A percentile compares a stretch with the other conserved stretches of the same genome.
These are phyloP conservation scores for Lasiodiplodia sp. DNA, from an alignment of 2,329 filamentous ascomycete genomes.

Conservation along the genomic window DNA sequence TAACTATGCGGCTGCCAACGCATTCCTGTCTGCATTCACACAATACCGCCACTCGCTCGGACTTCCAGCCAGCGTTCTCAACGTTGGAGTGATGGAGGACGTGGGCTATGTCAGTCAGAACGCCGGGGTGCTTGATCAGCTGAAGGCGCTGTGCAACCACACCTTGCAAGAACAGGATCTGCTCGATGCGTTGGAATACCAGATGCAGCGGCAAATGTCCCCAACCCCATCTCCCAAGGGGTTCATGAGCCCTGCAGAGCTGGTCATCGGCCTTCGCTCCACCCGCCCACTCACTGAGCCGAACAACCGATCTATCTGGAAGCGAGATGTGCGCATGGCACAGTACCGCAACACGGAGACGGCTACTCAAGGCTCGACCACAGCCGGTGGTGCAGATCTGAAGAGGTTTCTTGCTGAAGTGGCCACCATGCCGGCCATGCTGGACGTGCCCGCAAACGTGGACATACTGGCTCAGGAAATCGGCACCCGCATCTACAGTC, in stretches of 20 bases:
- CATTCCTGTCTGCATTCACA: slow-evolving; percentile 39
- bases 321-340: slow-evolving; percentile 37
- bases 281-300: slow-evolving; percentile 35
- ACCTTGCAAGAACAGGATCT: slow-evolving; percentile 23
- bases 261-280: slow-evolving; percentile 34
- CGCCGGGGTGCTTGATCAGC: slow-evolving; percentile 14
- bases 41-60: slow-evolving; percentile 33
- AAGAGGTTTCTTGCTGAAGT: slow-evolving; percentile 30
- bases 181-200: slow-evolving; percentile 10
- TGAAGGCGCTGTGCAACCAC: slow-evolving; percentile 12
- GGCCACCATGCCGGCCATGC: slow-evolving; percentile 31
- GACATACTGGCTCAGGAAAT: slow-evolving; percentile 36
- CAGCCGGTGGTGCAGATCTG: slow-evolving; percentile 28
- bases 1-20: slow-evolving; percentile 57
- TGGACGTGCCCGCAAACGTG: slow-evolving; percentile 29
- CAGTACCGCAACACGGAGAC: slow-evolving; percentile 34
- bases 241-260: slow-evolving; percentile 1
- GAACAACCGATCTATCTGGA: slow-evolving; percentile 34
- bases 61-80: slow-evolving; percentile 55
- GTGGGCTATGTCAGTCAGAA: slow-evolving; percentile 46
- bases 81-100: slow-evolving; percentile 60
- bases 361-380: not conserved
- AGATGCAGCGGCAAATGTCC: slow-evolving; percentile 1
- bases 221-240: not conserved
- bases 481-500: slow-evolving; percentile 34